Base-by-base conservation (phyloP, 257 asterid genomes). In the Fraxinus excelsior region DNA sequence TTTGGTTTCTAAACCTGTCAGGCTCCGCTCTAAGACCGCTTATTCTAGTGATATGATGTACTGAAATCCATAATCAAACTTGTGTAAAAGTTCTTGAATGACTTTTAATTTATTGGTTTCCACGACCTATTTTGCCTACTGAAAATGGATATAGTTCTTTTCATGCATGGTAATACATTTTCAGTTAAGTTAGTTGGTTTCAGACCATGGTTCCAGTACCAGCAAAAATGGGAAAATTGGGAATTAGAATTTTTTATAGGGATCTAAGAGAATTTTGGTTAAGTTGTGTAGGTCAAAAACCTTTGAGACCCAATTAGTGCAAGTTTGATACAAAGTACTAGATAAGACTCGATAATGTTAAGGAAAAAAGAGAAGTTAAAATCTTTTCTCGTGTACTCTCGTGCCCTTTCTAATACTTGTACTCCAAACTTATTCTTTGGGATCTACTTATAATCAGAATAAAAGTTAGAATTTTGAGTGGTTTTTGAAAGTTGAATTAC, bases 191-290 rank as follows among this genome's bases (percentile, higher is more conserved):
- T 51, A 73, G 6, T 34, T 73, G 18, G 31, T 66, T 51, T 73
- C 19, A 25, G 49, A 26, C 40, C 26, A 32, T 0, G 0, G 21
- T 38, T 51, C 31, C 3, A 16, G 25, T 18, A 51, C 25, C 9
- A 51, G 1, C 21, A 51, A 51, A 51, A 51, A 51, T 19, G 62
- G 25, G 51, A 44, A 44, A 44, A 19, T 51, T n/a, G 25, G 28
- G 65, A 19, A n/a, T 56, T 56, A 18, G 25, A 56, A 49, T 6
- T n/a, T 56, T 7, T 56, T n/a, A 0, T 21, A 5, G 65, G 26
- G 12, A 56, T 56, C 65, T 56, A 56, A n/a, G 65, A 56, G 65
- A 56, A n/a, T 56, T 56, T 56, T 56, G 65, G 28, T 46, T 46
- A 1, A n/a, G 26, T 18, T 56, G 26, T 1, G 28, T 56, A 56